Base-by-base conservation (phyloP, 2,329 filamentous ascomycete species). In the Graphilbum ipis-grandicollis region DNA sequence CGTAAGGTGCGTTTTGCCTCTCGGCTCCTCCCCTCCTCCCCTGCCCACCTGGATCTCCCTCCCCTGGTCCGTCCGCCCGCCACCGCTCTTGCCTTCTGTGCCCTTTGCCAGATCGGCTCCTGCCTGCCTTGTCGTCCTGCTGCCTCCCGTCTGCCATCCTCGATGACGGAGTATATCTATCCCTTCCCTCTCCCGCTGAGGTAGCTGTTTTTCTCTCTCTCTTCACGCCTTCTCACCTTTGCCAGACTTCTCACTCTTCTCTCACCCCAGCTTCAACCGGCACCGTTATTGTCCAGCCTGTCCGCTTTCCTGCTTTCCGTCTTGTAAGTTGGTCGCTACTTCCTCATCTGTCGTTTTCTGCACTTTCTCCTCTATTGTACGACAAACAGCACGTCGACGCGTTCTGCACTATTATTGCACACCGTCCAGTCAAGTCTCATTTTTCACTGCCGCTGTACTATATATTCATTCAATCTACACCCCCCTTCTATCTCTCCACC, bases 1-100 rank as follows among this genome's bases (percentile, higher is more conserved):
- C 35, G 38, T 40, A 38, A 42, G 41, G 38, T 40, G 26, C 32
- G 40, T 39, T 36, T 36, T 31, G 22, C 35, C 35, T 23, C 34
- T 35, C 29, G 33, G 19, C 33, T 35, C 31, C 36, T 38, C 32
- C 38, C 31, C 33, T 35, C 31, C 36, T 38, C 32, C 38, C 31
- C 22, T 19, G 36, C 14, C 32, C 19, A 19, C 22, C 19, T 15
- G 33, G 10, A 23, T 30, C 9, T 31, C n/a, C 26, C 31, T 18
- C 18, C 22, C 25, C 36, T 33, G 26, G 31, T 34, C 17, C 21
- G 19, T n/a, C 13, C 10, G 17, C 2, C 22, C n/a, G n/a, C n/a
- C n/a, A n/a, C n/a, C n/a, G n/a, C 18, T 34, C 22, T 31, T 18
- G 19, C 31, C 34, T 28, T 39, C 32, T 37, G 25, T 19, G 15